Evolutionary conservation across 2,329 filamentous ascomycete species (phyloP).

Genomic region (Fusarium pseudoanthophilum): DNA sequence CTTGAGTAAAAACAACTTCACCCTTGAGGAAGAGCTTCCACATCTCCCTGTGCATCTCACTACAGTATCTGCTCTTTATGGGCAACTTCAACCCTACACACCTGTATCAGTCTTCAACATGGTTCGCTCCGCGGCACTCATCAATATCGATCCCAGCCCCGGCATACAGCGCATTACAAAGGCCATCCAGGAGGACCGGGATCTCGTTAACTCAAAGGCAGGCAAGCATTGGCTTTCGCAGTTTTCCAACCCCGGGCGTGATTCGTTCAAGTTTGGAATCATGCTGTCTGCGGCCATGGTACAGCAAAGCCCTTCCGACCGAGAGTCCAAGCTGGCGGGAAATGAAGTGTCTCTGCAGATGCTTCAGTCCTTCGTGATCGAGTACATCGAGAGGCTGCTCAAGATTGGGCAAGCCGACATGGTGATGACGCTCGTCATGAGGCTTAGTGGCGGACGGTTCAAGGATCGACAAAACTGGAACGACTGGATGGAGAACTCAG

Average conservation of each 20-base stretch:
- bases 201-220: conserved; percentile 43
- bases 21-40: conserved; percentile 40
- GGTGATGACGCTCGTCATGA: neutral
- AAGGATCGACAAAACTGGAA: conserved; percentile 18
- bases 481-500: conserved; percentile 33
- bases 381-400: neutral
- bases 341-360: neutral
- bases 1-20: conserved; percentile 45
- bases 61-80: conserved; percentile 24
- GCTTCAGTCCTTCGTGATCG: conserved; percentile 20
- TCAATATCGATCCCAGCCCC: conserved; percentile 39
- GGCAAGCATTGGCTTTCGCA: conserved; percentile 48
- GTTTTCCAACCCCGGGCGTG: conserved; percentile 16
- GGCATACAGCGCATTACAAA: conserved; percentile 39
- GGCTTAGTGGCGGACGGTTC: neutral
- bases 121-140: conserved; percentile 30
- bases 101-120: conserved; percentile 31
- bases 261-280: conserved; percentile 6
- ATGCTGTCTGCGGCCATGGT: neutral
- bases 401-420: neutral
- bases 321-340: conserved; percentile 4
- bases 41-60: conserved; percentile 35
- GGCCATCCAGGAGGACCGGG: conserved; percentile 34
- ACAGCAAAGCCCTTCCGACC: neutral
- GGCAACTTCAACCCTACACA: conserved; percentile 19